Base-by-base conservation (phyloP, 2,329 filamentous ascomycete genomes). In the Aureobasidium lini region DNA sequence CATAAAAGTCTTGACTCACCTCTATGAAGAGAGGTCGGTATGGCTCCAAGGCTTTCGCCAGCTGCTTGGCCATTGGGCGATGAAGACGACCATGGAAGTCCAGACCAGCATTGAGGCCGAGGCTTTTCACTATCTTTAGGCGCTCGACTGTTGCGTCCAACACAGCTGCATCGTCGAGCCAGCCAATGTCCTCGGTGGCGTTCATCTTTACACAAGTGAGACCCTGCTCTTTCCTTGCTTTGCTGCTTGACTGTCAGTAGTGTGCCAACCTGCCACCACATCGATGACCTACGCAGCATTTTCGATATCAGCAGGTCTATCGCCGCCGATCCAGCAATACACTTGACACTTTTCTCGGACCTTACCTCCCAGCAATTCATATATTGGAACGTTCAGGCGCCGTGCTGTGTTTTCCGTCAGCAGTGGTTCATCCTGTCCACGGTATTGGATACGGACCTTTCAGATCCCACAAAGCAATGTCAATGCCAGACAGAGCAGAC, bases 41-140 rank as follows among this genome's bases (percentile, higher is more conserved):
- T 0, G 86, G 86, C 62, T 87, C 86, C 0, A 91, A 77, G 0
- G 81, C 77, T 60, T 81, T 80, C 1, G 85, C 86, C 2, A 92
- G 79, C 65, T 91, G 88, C 65, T 88, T 89, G 0, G 87, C 88
- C 87, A 91, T 91, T n/a, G 87, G 85, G 62, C 86, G 87, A 72
- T 91, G 88, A 0, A 90, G 76, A 8, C 87, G 82, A 3, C 88
- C 89, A 68, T 92, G 89, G 71, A 91, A 91, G 66, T 92, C 89
- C 29, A 92, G 78, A 1, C 84, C 89, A 0, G 81, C 87, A 60
- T 91, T 87, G 64, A 92, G 80, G 1, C 87, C 87, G 0, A 89
- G 72, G 0, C 79, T 77, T 68, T 87, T 89, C 9, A 92, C 88
- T 0, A 81, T 77, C 64, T 85, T 84, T 11, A 92, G 75, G 1